phyloP scores from a whole-genome alignment of 805 yeast genomes.

The Lachancea quebecensis region DNA sequence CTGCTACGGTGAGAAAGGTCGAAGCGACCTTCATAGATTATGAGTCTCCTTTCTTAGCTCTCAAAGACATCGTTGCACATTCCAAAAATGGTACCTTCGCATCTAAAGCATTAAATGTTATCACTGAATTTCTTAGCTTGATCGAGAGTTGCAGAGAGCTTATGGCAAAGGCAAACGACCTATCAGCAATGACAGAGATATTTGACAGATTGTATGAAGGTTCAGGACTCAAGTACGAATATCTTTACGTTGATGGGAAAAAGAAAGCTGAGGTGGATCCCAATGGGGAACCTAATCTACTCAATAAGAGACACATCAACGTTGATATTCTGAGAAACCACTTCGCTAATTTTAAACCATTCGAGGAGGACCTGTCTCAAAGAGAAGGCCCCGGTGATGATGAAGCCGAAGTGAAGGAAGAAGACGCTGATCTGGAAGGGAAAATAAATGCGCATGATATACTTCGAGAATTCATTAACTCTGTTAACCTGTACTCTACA shows the following conservation, averaged over 20 bases:
- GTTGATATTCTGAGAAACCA: conserved; percentile 20
- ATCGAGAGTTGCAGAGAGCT: conserved; percentile 18
- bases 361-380: conserved; percentile 18
- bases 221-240: conserved; percentile 27
- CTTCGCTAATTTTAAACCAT: conserved; percentile 10
- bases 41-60: conserved; percentile 5
- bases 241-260: conserved; percentile 21
- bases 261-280: conserved; percentile 18
- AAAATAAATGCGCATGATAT: conserved; percentile 11
- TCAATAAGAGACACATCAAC: conserved; percentile 26
- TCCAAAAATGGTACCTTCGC: conserved; percentile 6
- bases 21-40: conserved; percentile 5
- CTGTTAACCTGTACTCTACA: conserved; percentile 32
- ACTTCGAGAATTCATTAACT: conserved; percentile 31
- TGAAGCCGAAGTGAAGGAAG: neutral
- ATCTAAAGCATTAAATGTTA: conserved; percentile 16
- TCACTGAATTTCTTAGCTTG: conserved; percentile 19
- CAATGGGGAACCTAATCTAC: conserved; percentile 16
- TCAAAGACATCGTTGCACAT: conserved; percentile 13
- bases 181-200: conserved; percentile 13
- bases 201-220: conserved; percentile 27
- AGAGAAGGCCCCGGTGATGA: conserved; percentile 23
- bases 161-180: neutral
- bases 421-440: neutral
- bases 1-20: conserved; percentile 36